Evolutionary conservation across 129 eudicot genomes (phyloP).

Genomic region (Pittosporum tobira): DNA sequence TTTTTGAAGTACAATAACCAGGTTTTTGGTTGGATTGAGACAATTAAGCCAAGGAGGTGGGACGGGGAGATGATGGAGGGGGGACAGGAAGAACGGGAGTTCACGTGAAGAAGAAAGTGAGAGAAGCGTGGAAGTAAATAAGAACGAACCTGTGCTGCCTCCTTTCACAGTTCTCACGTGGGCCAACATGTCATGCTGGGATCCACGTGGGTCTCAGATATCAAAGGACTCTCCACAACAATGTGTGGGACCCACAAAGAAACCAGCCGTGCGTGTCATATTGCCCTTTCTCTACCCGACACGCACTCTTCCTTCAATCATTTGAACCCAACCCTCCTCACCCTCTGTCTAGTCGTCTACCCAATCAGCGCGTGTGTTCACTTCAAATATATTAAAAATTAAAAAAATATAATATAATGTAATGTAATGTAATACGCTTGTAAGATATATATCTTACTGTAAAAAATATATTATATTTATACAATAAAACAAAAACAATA

Average conservation of each 20-base stretch:
- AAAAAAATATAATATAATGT: neutral
- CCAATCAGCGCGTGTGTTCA: no score
- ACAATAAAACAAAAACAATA: no score
- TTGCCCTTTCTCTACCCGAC: conserved; percentile 21
- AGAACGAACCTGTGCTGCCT: no score
- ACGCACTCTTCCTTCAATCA: conserved; percentile 23
- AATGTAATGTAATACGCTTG: no score
- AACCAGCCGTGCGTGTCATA: conserved; percentile 32
- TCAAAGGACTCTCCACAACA: neutral
- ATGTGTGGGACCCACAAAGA: conserved; percentile 10
- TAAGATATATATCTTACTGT: no score
- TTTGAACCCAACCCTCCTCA: conserved; percentile 11
- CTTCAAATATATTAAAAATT: neutral
- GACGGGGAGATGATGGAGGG: neutral
- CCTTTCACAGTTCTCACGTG: conserved; percentile 10
- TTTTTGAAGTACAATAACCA: no score
- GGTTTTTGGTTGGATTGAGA: neutral
- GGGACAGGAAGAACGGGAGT: conserved; percentile 13
- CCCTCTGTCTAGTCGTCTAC: neutral
- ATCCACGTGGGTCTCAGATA: conserved; percentile 29
- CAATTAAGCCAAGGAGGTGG: neutral
- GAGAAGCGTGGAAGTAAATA: neutral
- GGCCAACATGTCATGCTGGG: conserved; percentile 18
- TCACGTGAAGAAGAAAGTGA: conserved; percentile 28
- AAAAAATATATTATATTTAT: no score